Conservation (phyloP, 495 filamentous ascomycete genomes). For the Neurospora sp. region DNA sequence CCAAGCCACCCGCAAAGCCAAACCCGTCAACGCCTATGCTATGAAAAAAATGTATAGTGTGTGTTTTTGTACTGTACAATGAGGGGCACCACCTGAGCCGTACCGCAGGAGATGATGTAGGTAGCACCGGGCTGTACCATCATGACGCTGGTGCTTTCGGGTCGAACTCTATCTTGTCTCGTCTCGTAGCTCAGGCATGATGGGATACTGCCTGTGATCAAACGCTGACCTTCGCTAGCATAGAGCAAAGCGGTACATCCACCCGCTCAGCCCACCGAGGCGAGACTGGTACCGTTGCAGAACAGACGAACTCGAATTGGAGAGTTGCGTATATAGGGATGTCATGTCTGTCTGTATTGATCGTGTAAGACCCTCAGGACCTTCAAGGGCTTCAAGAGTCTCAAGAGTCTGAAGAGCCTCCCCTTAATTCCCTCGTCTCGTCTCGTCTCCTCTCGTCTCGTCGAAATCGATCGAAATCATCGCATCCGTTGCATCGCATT, state of each 20-base stretch:
- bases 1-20: constrained; percentile 2
- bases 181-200: background rate
- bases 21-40: constrained; percentile 18
- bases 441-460: no score
- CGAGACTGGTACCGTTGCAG: background rate
- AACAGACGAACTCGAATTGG: background rate
- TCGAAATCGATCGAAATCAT: background rate
- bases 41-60: constrained; percentile 9
- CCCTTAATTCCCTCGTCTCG: background rate
- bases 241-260: no score
- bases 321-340: background rate
- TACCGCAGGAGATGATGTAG: no score
- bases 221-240: no score
- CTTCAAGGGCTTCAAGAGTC: no score
- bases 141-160: background rate
- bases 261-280: background rate
- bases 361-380: background rate
- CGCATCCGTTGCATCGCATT: background rate
- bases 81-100: background rate
- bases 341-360: background rate
- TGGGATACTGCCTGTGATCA: no score
- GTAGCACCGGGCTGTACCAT: background rate
- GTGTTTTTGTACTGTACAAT: constrained; percentile 10
- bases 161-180: background rate
- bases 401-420: no score